A percentile compares a stretch with the other conserved stretches of the same genome.
Evolutionary conservation across 768 basidiomycete species (phyloP).

Genomic region (Mycena kentingensis): DNA sequence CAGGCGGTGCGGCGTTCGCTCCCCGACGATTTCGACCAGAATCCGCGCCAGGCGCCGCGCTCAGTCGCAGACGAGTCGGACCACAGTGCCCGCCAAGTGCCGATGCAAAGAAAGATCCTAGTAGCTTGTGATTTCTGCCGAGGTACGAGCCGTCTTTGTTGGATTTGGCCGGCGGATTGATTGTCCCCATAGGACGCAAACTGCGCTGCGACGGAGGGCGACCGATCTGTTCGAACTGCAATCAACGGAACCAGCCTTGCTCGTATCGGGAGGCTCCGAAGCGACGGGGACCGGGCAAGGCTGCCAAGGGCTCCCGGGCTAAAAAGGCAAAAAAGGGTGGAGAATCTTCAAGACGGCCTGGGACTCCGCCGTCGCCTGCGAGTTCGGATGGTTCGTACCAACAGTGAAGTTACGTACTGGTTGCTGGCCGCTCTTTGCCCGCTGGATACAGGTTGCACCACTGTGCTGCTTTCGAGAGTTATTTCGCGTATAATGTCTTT

Average conservation of each 20-base stretch:
- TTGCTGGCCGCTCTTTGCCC: slow-evolving; percentile 53
- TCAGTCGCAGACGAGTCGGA: slow-evolving; percentile 27
- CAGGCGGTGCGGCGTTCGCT: neutral
- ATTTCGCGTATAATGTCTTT: slow-evolving; percentile 13
- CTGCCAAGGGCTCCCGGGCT: slow-evolving; percentile 57
- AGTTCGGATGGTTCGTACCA: no score
- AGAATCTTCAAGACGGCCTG: slow-evolving; percentile 18
- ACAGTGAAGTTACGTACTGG: slow-evolving; percentile 45
- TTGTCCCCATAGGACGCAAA: slow-evolving; percentile 57
- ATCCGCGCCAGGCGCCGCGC: slow-evolving; percentile 30
- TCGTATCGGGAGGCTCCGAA: slow-evolving; percentile 51
- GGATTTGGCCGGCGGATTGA: neutral
- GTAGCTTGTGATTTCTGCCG: slow-evolving; percentile 82
- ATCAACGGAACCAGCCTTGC: slow-evolving; percentile 52
- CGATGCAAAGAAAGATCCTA: slow-evolving; percentile 48
- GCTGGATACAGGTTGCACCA: slow-evolving; percentile 53
- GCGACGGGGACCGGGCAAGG: slow-evolving; percentile 77
- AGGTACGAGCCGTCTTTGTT: slow-evolving; percentile 41
- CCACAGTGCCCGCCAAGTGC: slow-evolving; percentile 29
- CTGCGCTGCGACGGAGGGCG: slow-evolving; percentile 69
- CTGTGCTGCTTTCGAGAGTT: neutral
- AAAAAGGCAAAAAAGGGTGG: slow-evolving; percentile 35
- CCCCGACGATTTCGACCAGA: slow-evolving; percentile 29
- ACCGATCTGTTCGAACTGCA: slow-evolving; percentile 68
- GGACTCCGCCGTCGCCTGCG: slow-evolving; percentile 30